A percentile compares a stretch with the other conserved stretches of the same genome.
Evolutionary conservation across 129 eudicot genomes (phyloP).

Genomic region (Rutidosis leptorrhynchoides): DNA sequence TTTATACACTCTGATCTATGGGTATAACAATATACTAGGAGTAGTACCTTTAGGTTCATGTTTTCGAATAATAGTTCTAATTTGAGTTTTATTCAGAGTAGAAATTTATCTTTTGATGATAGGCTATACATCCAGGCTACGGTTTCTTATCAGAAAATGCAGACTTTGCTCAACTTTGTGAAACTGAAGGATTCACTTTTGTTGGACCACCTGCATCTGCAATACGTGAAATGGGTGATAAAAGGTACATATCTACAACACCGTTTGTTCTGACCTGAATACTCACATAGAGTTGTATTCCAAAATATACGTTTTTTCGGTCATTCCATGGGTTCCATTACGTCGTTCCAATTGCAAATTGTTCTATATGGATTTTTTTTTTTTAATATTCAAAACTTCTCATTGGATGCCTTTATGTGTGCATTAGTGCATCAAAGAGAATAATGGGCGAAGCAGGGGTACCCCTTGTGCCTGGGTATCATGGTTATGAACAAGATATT

Average conservation of each 20-base stretch:
- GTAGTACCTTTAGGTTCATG: conserved; percentile 12
- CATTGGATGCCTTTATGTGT: conserved; percentile 23
- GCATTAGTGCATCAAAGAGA: conserved; percentile 92
- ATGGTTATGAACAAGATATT: conserved; percentile 90
- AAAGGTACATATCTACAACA: conserved; percentile 50
- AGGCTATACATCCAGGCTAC: conserved; percentile 99
- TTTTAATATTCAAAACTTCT: conserved; percentile 17
- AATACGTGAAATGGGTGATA: conserved; percentile 98
- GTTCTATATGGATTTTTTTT: neutral
- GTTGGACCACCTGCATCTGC: conserved; percentile 99
- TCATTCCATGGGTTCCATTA: neutral
- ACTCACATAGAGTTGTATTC: neutral
- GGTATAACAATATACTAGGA: neutral
- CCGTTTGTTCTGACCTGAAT: neutral
- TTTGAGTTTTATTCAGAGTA: too few relatives aligned
- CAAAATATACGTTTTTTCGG: neutral
- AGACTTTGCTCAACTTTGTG: conserved; percentile 94
- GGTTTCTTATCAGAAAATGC: conserved; percentile 97
- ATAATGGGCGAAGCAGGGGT: conserved; percentile 99
- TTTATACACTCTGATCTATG: neutral
- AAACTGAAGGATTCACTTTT: conserved; percentile 69
- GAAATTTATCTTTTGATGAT: conserved; percentile 45
- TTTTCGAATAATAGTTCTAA: too few relatives aligned
- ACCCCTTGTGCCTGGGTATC: conserved; percentile 98
- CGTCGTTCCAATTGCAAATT: conserved; percentile 10